Conservation (phyloP, 768 basidiomycete genomes). For the Hypholoma sublateritium region DNA sequence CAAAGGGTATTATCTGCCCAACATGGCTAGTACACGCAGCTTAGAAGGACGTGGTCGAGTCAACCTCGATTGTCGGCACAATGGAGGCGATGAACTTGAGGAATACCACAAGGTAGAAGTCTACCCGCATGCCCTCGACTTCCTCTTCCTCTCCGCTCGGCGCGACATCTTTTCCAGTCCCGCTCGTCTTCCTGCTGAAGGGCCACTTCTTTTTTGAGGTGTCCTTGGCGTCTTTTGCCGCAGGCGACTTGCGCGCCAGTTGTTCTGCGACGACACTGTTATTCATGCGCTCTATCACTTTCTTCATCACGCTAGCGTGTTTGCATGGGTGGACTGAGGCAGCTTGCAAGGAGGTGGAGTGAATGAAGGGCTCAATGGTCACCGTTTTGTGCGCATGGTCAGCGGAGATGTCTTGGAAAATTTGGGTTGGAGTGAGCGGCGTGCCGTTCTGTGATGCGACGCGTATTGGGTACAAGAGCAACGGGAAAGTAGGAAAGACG, state of each 20-base stretch:
- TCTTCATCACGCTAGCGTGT: slow-evolving; percentile 99
- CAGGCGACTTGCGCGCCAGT: slow-evolving; percentile 55
- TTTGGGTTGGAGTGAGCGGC: slow-evolving; percentile 84
- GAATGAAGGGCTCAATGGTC: slow-evolving; percentile 98
- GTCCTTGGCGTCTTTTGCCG: slow-evolving; percentile 27
- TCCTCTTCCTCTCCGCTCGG: slow-evolving; percentile 54
- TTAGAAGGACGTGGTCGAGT: slow-evolving; percentile 81
- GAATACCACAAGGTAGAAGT: slow-evolving; percentile 98
- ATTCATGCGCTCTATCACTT: slow-evolving; percentile 99
- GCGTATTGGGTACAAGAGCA: slow-evolving; percentile 7
- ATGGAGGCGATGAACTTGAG: slow-evolving; percentile 99
- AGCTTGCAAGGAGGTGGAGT: slow-evolving; percentile 78
- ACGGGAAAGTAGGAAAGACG: slow-evolving; percentile 5
- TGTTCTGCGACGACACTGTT: slow-evolving; percentile 82
- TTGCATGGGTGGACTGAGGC: slow-evolving; percentile 99
- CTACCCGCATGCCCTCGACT: slow-evolving; percentile 90
- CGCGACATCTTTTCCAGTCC: slow-evolving; percentile 52
- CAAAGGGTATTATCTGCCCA: slow-evolving; percentile 3
- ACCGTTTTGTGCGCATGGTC: slow-evolving; percentile 99
- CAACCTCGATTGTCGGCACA: slow-evolving; percentile 98
- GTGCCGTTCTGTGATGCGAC: slow-evolving; percentile 66
- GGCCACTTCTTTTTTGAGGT: slow-evolving; percentile 77
- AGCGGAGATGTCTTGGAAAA: slow-evolving; percentile 96
- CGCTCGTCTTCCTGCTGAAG: slow-evolving; percentile 74
- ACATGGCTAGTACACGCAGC: not conserved